Conservation (phyloP, 768 basidiomycete genomes). For the Crucibulum laeve region DNA sequence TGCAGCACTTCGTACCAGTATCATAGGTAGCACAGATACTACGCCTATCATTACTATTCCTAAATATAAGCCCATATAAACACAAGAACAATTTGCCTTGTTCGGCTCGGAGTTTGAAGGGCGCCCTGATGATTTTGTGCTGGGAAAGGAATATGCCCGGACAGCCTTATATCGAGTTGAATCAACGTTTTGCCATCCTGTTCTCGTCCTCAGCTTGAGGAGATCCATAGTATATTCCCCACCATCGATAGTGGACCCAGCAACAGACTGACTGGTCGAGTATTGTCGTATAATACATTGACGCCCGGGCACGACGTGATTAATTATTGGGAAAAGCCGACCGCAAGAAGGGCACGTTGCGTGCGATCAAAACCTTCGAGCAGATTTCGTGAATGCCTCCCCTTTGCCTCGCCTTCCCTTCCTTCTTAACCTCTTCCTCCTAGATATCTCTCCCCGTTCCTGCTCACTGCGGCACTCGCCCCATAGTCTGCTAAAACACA, state of each 20-base stretch:
- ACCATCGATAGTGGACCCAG: conserved; percentile 6
- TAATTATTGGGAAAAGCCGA: conserved; percentile 44
- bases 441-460: conserved; percentile 21
- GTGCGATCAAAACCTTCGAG: conserved; percentile 66
- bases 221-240: not conserved
- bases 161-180: not conserved
- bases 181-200: not conserved
- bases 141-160: conserved; percentile 11
- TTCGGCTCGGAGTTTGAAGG: conserved; percentile 25
- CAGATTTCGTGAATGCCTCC: conserved; percentile 46
- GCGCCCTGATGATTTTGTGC: conserved; percentile 11
- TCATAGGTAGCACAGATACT: too few species aligned
- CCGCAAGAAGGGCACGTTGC: conserved; percentile 69
- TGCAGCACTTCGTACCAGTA: too few species aligned
- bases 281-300: conserved; percentile 5
- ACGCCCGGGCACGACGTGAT: conserved; percentile 12
- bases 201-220: not conserved
- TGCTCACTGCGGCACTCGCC: too few species aligned
- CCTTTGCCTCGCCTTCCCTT: conserved; percentile 56
- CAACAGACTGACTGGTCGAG: not conserved
- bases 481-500: conserved; percentile 19
- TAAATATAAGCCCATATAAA: too few species aligned
- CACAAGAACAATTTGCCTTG: conserved; percentile 1
- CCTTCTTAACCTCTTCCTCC: conserved; percentile 41
- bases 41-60: too few species aligned